A percentile compares a stretch with the other conserved stretches of the same genome.
These are phyloP conservation scores for Rutidosis leptorrhynchoides DNA, from an alignment of 129 eudicot species.

Conservation along the genomic window DNA sequence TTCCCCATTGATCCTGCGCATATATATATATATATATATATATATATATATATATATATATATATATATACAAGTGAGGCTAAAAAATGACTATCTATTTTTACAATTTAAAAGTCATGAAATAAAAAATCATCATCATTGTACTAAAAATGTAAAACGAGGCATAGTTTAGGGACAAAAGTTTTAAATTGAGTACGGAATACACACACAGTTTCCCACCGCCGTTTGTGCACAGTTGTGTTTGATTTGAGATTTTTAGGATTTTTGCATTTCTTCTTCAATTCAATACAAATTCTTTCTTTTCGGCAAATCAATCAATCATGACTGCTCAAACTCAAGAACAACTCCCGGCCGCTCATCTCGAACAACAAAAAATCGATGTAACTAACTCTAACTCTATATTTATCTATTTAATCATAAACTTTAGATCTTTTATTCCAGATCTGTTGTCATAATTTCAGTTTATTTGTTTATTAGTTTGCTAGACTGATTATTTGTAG, in stretches of 20 bases:
- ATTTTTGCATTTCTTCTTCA: constrained; percentile 4
- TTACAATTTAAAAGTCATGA: not conserved
- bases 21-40: no score
- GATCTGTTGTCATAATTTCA: constrained; percentile 10
- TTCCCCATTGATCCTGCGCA: no score
- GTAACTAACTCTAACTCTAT: constrained; percentile 34
- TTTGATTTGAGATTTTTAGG: constrained; percentile 17
- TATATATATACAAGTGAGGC: no score
- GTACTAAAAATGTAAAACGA: not conserved
- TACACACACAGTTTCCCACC: constrained; percentile 2
- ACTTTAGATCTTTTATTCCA: not conserved
- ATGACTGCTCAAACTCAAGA: constrained; percentile 85
- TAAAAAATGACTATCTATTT: not conserved
- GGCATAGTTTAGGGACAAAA: not conserved
- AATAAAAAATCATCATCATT: no score
- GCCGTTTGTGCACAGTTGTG: not conserved
- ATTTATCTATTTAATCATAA: not conserved
- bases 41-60: no score
- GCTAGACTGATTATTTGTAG: not conserved
- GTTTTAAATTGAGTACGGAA: not conserved
- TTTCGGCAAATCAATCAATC: not conserved
- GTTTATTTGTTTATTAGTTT: not conserved
- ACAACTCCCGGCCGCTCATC: constrained; percentile 76
- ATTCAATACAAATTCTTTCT: not conserved
- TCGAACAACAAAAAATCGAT: constrained; percentile 72